These are phyloP conservation scores for Filobasidium uniguttulatum DNA, from an alignment of 1,284 basidiomycete genomes.

Conservation along the genomic window DNA sequence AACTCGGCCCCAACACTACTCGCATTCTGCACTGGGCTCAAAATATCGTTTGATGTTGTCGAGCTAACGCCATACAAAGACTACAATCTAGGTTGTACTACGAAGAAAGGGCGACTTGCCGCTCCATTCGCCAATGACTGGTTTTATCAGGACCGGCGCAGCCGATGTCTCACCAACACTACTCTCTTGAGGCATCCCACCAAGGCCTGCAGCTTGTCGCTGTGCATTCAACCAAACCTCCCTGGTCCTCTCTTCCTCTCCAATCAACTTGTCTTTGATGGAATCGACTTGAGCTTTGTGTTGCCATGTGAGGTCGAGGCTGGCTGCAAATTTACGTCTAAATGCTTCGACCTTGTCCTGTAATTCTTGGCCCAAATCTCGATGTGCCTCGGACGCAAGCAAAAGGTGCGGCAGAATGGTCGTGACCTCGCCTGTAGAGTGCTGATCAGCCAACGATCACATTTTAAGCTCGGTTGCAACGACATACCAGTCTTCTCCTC, in stretches of 20 bases:
- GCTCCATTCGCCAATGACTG: no score
- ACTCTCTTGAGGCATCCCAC: no score
- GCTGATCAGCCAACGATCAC: no score
- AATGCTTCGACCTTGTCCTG: conserved; percentile 24
- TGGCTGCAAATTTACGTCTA: conserved; percentile 18
- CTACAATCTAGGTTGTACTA: no score
- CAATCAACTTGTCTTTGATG: conserved; percentile 3
- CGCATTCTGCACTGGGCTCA: no score
- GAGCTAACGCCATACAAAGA: no score
- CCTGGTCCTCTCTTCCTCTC: conserved; percentile 7
- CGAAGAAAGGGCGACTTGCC: no score
- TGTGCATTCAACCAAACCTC: conserved; percentile 11
- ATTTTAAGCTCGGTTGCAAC: not conserved
- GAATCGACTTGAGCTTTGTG: conserved; percentile 9
- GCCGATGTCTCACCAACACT: no score
- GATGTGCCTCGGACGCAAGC: conserved; percentile 17
- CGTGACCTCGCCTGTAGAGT: conserved; percentile 24
- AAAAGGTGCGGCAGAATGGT: conserved; percentile 27
- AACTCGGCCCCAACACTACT: no score
- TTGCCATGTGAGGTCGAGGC: conserved; percentile 30
- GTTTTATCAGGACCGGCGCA: no score
- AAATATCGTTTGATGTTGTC: no score
- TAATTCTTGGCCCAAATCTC: conserved; percentile 22
- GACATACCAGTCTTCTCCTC: conserved; percentile 34
- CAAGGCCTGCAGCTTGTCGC: conserved; percentile 1